Conservation (phyloP, 495 filamentous ascomycete genomes). For the Hypomontagnella submonticulosa region DNA sequence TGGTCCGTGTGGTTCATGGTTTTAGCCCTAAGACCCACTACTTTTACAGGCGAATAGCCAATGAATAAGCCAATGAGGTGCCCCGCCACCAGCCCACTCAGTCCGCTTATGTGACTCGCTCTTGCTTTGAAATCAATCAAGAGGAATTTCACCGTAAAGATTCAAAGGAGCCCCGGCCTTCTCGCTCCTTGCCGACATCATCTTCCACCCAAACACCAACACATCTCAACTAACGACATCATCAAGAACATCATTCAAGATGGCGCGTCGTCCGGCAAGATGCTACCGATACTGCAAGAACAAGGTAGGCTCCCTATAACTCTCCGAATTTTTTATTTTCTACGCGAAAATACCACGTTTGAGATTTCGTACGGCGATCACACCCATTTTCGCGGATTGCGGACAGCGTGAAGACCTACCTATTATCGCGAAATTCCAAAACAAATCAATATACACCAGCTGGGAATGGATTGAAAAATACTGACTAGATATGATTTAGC, state of each 20-base stretch:
- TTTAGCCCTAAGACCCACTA: slow-evolving; percentile 59
- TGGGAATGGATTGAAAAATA: slow-evolving; percentile 4
- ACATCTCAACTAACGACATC: slow-evolving; percentile 54
- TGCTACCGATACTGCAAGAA: slow-evolving; percentile 99
- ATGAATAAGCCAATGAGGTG: slow-evolving; percentile 35
- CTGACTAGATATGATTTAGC: slow-evolving; percentile 66
- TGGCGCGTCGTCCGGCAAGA: slow-evolving; percentile 97
- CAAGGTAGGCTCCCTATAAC: slow-evolving; percentile 75
- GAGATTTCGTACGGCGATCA: slow-evolving; percentile 24
- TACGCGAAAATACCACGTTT: slow-evolving; percentile 3
- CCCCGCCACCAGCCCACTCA: slow-evolving; percentile 35
- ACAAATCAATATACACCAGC: background rate
- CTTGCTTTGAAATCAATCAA: slow-evolving; percentile 59
- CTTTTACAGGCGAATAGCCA: slow-evolving; percentile 27
- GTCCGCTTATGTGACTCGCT: slow-evolving; percentile 44
- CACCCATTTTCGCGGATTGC: slow-evolving; percentile 2
- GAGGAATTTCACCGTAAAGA: slow-evolving; percentile 43
- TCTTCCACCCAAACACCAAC: slow-evolving; percentile 53
- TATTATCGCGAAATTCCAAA: background rate
- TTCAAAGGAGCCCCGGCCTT: slow-evolving; percentile 46
- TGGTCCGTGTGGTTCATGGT: slow-evolving; percentile 32
- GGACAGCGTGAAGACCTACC: slow-evolving; percentile 8
- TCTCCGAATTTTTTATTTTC: slow-evolving; percentile 5
- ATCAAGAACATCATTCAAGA: slow-evolving; percentile 76
- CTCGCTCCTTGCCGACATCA: slow-evolving; percentile 44